These are phyloP conservation scores for Acrocalymma vagum DNA, from an alignment of 2,329 filamentous ascomycete genomes.

Conservation along the genomic window DNA sequence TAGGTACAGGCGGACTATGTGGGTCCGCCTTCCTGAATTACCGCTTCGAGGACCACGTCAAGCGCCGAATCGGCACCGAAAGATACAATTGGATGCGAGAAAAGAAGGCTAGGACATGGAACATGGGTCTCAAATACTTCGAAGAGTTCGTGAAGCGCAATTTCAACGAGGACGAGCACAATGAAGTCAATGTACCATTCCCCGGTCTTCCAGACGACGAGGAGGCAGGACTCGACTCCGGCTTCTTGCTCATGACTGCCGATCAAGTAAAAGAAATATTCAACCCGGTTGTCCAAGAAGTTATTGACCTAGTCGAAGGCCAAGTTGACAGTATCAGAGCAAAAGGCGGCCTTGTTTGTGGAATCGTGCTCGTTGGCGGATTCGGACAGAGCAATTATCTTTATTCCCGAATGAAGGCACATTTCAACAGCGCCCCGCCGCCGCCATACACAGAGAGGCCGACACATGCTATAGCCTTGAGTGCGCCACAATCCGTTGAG, in stretches of 20 bases:
- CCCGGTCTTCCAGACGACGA: conserved; percentile 80
- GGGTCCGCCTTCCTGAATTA: conserved; percentile 84
- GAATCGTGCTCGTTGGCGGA: conserved; percentile 83
- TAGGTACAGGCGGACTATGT: conserved; percentile 80
- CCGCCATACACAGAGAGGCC: conserved; percentile 73
- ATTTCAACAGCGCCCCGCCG: conserved; percentile 66
- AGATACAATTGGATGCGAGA: conserved; percentile 78
- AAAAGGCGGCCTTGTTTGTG: conserved; percentile 55
- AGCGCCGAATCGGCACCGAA: conserved; percentile 70
- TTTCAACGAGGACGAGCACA: conserved; percentile 80
- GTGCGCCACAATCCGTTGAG: conserved; percentile 69
- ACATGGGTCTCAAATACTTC: conserved; percentile 75
- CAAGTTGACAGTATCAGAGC: conserved; percentile 52
- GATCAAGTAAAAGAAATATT: conserved; percentile 77
- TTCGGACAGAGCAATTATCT: conserved; percentile 83
- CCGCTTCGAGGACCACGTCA: conserved; percentile 80
- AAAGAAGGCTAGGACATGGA: conserved; percentile 82
- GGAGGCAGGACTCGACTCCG: conserved; percentile 76
- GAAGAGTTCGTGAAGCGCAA: conserved; percentile 87
- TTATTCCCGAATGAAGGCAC: conserved; percentile 71
- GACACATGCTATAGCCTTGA: conserved; percentile 66
- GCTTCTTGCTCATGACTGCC: conserved; percentile 77
- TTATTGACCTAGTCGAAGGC: conserved; percentile 51
- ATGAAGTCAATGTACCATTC: conserved; percentile 81
- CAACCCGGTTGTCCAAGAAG: conserved; percentile 73